A percentile compares a stretch with the other conserved stretches of the same genome.
These are phyloP conservation scores for Boletus mariae DNA, from an alignment of 1,284 basidiomycete genomes.

Conservation along the genomic window DNA sequence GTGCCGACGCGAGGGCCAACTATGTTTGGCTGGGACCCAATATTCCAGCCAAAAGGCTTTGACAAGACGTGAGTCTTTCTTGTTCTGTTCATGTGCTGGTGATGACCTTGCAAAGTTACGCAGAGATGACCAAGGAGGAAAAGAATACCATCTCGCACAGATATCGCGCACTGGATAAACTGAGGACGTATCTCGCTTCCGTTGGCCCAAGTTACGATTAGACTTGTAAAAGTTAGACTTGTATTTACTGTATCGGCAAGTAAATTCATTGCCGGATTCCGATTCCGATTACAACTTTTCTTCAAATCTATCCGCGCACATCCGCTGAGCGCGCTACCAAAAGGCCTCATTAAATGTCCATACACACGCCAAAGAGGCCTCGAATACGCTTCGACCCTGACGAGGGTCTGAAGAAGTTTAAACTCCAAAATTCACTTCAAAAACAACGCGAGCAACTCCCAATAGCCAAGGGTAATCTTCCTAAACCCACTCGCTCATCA, in stretches of 20 bases:
- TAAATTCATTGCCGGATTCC: conserved; percentile 20
- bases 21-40: conserved; percentile 87
- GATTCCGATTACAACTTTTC: conserved; percentile 23
- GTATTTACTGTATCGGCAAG: not conserved
- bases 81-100: conserved; percentile 1
- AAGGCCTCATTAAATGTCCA: conserved; percentile 14
- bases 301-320: not conserved
- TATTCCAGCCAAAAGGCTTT: conserved; percentile 78
- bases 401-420: conserved; percentile 12
- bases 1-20: conserved; percentile 80
- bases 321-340: not conserved
- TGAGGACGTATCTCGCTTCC: conserved; percentile 60
- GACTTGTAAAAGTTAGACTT: not conserved
- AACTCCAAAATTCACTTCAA: conserved; percentile 38
- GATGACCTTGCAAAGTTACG: conserved; percentile 59
- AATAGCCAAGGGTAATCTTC: conserved; percentile 62
- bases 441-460: conserved; percentile 69
- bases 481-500: not conserved
- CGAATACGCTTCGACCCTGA: conserved; percentile 21
- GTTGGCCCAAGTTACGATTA: not conserved
- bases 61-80: conserved; percentile 66
- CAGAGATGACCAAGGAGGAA: conserved; percentile 84
- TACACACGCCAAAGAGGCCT: conserved; percentile 27
- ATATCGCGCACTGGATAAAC: conserved; percentile 81
- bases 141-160: conserved; percentile 93